These are phyloP conservation scores for Glomus cerebriforme DNA, from an alignment of 192 early-diverging fungal genomes.

Conservation along the genomic window DNA sequence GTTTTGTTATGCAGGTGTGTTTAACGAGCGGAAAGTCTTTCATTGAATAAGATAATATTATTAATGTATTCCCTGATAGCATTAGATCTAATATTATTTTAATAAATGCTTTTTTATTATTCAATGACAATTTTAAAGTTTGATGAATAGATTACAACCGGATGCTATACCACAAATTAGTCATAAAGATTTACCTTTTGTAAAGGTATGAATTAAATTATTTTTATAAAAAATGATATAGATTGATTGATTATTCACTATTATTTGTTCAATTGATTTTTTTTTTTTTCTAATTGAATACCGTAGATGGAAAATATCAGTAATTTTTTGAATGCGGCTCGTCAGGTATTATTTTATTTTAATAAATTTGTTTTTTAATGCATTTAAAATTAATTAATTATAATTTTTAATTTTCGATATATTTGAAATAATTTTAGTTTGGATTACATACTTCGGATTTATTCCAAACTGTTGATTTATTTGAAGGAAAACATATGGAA, in stretches of 20 bases:
- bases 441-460: slow-evolving; percentile 73
- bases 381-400: neutral
- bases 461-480: slow-evolving; percentile 81
- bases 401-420: neutral
- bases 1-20: slow-evolving; percentile 76
- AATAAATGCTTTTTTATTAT: slow-evolving; percentile 13
- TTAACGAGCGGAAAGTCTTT: neutral
- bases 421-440: slow-evolving; percentile 42
- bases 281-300: neutral
- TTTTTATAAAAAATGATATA: neutral
- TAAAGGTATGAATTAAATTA: slow-evolving; percentile 49
- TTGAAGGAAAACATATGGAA: slow-evolving; percentile 78
- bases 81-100: slow-evolving; percentile 6
- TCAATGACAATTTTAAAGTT: slow-evolving; percentile 35
- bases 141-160: slow-evolving; percentile 79
- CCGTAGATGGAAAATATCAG: slow-evolving; percentile 84
- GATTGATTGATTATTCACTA: slow-evolving; percentile 10
- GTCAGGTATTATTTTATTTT: slow-evolving; percentile 42
- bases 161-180: slow-evolving; percentile 74
- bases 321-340: slow-evolving; percentile 73
- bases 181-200: slow-evolving; percentile 70
- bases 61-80: neutral
- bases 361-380: too few species aligned
- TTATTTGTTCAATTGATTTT: neutral
- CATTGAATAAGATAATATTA: slow-evolving; percentile 6